A percentile compares a stretch with the other conserved stretches of the same genome.
Conservation (phyloP, 2,329 filamentous ascomycete genomes). For the Allantophomopsis lycopodina region DNA sequence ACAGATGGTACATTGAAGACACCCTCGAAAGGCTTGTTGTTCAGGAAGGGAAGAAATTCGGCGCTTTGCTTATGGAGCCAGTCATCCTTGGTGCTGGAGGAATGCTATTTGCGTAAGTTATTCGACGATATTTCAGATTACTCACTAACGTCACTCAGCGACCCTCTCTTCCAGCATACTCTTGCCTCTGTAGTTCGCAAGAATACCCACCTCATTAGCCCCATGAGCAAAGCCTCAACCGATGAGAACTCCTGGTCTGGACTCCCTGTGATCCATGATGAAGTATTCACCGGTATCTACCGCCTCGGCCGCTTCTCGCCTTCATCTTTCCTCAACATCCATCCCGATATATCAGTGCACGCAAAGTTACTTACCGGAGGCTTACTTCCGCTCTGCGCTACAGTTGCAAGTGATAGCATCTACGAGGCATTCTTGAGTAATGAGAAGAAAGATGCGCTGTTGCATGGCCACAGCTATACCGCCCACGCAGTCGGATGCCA, state of each 20-base stretch:
- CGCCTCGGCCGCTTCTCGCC: constrained; percentile 62
- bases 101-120: constrained; percentile 62
- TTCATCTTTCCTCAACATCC: constrained; percentile 51
- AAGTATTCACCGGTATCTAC: constrained; percentile 79
- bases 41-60: constrained; percentile 50
- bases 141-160: constrained; percentile 28
- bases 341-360: constrained; percentile 67
- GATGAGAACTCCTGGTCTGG: constrained; percentile 45
- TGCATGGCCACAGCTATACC: constrained; percentile 82
- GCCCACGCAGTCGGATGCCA: constrained; percentile 72
- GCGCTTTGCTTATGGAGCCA: constrained; percentile 68
- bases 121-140: constrained; percentile 1
- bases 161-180: constrained; percentile 67
- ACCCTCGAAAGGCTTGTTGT: constrained; percentile 37
- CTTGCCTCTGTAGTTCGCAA: constrained; percentile 54
- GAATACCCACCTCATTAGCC: constrained; percentile 39
- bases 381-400: constrained; percentile 63
- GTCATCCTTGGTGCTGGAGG: constrained; percentile 71
- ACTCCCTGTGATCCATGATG: constrained; percentile 69
- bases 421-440: constrained; percentile 58
- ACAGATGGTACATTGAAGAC: constrained; percentile 36
- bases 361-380: constrained; percentile 78
- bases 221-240: constrained; percentile 2
- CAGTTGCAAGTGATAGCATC: constrained; percentile 59
- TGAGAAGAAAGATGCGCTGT: constrained; percentile 64